phyloP scores from a whole-genome alignment of 345 rosid species.

The Salix purpurea region DNA sequence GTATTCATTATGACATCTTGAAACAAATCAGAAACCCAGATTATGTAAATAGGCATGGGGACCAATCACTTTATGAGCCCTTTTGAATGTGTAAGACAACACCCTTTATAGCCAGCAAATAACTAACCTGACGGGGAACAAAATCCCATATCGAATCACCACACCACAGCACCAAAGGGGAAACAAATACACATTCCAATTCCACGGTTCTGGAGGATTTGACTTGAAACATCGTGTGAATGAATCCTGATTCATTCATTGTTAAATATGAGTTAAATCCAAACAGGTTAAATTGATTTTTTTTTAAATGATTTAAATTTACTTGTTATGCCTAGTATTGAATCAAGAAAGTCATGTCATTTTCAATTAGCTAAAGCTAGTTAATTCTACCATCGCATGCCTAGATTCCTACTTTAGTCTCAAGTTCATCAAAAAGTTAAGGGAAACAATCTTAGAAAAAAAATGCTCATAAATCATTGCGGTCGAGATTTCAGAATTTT shows the following conservation, averaged over 20 bases:
- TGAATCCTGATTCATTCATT: conserved; percentile 49
- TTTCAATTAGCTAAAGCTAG: background rate
- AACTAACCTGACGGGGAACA: conserved; percentile 79
- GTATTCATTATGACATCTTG: background rate
- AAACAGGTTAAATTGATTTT: no score
- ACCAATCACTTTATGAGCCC: background rate
- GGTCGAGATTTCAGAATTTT: background rate
- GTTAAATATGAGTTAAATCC: background rate
- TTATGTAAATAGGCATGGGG: background rate
- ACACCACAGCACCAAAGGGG: conserved; percentile 93
- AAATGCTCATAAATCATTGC: background rate
- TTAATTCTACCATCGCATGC: background rate
- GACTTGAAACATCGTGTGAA: conserved; percentile 97
- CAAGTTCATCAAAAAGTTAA: no score
- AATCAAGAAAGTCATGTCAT: background rate
- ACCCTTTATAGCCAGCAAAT: background rate
- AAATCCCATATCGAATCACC: conserved; percentile 66
- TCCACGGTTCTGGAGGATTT: conserved; percentile 92
- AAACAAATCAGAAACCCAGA: background rate
- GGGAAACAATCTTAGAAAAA: no score
- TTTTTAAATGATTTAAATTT: no score
- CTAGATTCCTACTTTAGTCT: background rate
- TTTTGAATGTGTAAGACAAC: background rate
- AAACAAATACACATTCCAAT: conserved; percentile 88
- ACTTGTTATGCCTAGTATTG: no score